These are phyloP conservation scores for Esteya vermicola DNA, from an alignment of 2,329 filamentous ascomycete genomes.

Conservation along the genomic window DNA sequence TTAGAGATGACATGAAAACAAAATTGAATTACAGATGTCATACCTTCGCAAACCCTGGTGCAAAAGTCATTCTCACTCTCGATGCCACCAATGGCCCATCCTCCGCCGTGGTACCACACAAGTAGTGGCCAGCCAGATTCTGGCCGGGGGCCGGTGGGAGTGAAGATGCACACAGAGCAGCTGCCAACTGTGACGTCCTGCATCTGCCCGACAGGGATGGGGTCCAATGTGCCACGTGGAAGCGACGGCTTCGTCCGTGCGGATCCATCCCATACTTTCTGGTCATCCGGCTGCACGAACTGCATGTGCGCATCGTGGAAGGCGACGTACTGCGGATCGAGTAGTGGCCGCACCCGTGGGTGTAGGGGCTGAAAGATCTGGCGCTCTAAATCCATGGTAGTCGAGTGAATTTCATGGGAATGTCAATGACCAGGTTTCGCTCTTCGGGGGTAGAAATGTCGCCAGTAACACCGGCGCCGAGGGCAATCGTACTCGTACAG, in stretches of 20 bases:
- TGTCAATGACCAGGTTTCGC: conserved; percentile 18
- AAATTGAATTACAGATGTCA: too few species aligned
- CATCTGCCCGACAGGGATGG: conserved; percentile 15
- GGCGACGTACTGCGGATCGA: conserved; percentile 24
- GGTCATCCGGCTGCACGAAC: conserved; percentile 20
- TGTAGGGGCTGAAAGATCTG: conserved; percentile 18
- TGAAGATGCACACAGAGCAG: conserved; percentile 19
- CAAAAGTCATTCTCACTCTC: conserved; percentile 20
- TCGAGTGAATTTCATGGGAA: too few species aligned
- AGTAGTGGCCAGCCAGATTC: conserved; percentile 20
- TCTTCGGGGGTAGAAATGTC: conserved; percentile 19
- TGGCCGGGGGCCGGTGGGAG: conserved; percentile 13
- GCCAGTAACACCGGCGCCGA: conserved; percentile 18
- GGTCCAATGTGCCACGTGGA: conserved; percentile 9
- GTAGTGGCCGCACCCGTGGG: conserved; percentile 14
- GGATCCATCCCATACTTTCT: conserved; percentile 18
- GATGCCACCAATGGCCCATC: conserved; percentile 22
- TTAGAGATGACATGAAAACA: too few species aligned
- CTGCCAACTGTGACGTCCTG: conserved; percentile 14
- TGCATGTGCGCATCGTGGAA: conserved; percentile 23
- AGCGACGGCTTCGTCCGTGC: conserved; percentile 15
- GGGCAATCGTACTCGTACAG: conserved; percentile 20
- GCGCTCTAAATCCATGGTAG: not conserved
- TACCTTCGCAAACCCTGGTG: conserved; percentile 16
- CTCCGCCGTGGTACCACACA: conserved; percentile 26